These are phyloP conservation scores for Pseudogymnoascus sp. DNA, from an alignment of 2,329 filamentous ascomycete species.

Conservation along the genomic window DNA sequence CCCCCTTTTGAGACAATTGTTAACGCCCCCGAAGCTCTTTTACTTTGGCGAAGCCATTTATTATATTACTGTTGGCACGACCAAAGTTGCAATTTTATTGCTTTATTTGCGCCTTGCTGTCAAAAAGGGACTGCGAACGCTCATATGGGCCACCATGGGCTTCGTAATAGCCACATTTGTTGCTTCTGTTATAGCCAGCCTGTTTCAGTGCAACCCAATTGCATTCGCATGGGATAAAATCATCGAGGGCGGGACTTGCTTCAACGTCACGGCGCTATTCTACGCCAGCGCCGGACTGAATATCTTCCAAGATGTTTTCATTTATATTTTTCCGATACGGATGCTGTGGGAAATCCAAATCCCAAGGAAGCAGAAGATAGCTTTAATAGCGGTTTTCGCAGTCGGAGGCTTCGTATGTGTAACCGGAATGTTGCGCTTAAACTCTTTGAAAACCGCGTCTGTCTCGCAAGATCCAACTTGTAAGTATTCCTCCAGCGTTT, in stretches of 20 bases:
- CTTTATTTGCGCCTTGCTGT: slow-evolving; percentile 5
- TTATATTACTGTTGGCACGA: slow-evolving; percentile 1
- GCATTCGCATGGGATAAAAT: slow-evolving; percentile 26
- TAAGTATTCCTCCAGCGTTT: neutral
- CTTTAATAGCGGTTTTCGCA: slow-evolving; percentile 18
- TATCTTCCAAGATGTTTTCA: slow-evolving; percentile 17
- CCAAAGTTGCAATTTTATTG: neutral
- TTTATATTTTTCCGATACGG: slow-evolving; percentile 17
- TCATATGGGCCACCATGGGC: neutral
- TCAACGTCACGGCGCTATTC: neutral
- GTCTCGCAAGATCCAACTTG: slow-evolving; percentile 11
- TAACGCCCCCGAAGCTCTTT: neutral
- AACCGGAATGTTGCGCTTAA: slow-evolving; percentile 15
- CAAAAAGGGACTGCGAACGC: neutral
- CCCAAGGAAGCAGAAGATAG: slow-evolving; percentile 17
- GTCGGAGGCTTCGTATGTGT: slow-evolving; percentile 20
- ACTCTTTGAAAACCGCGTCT: slow-evolving; percentile 11
- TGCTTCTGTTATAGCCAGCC: slow-evolving; percentile 16
- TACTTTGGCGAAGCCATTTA: slow-evolving; percentile 4
- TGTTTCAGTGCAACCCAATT: slow-evolving; percentile 23
- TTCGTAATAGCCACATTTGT: slow-evolving; percentile 9
- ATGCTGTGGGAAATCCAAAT: slow-evolving; percentile 14
- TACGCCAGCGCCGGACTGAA: slow-evolving; percentile 16
- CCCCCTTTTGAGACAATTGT: neutral
- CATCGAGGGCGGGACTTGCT: slow-evolving; percentile 13